Conservation (phyloP, 257 asterid species). For the Ilex asprella region DNA sequence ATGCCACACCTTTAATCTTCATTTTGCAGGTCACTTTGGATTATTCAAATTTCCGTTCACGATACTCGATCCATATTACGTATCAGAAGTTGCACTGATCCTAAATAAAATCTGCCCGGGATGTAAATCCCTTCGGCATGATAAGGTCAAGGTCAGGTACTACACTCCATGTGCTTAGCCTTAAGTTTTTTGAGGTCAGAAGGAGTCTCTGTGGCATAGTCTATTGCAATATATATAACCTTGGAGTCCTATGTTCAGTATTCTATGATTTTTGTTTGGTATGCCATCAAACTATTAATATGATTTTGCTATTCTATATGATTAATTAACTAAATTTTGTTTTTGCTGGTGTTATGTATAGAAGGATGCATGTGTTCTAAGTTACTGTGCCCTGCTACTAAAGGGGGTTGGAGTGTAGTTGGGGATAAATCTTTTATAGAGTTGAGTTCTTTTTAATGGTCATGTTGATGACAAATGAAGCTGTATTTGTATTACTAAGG, state of each 20-base stretch:
- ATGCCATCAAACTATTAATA: too few relatives aligned
- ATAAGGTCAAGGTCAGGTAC: constrained; percentile 68
- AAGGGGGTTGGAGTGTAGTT: too few relatives aligned
- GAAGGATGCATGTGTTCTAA: not conserved
- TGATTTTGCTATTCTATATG: too few relatives aligned
- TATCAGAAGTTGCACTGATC: constrained; percentile 64
- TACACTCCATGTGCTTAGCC: constrained; percentile 24
- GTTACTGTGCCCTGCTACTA: not conserved
- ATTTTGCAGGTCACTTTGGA: constrained; percentile 91
- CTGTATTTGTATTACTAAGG: not conserved
- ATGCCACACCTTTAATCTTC: constrained; percentile 3
- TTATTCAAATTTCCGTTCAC: constrained; percentile 63
- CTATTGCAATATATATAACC: not conserved
- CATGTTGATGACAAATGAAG: not conserved
- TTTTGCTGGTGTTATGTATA: too few relatives aligned
- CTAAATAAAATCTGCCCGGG: constrained; percentile 85
- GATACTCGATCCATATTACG: constrained; percentile 67
- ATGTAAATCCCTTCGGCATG: constrained; percentile 52
- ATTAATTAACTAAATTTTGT: too few relatives aligned
- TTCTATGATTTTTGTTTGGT: too few relatives aligned
- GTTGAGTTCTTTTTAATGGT: not conserved
- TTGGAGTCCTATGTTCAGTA: too few relatives aligned
- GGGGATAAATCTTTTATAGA: too few relatives aligned
- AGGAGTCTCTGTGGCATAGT: not conserved
- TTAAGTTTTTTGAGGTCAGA: constrained; percentile 5